phyloP scores from a whole-genome alignment of 768 basidiomycete genomes.

The Boletus edulis region DNA sequence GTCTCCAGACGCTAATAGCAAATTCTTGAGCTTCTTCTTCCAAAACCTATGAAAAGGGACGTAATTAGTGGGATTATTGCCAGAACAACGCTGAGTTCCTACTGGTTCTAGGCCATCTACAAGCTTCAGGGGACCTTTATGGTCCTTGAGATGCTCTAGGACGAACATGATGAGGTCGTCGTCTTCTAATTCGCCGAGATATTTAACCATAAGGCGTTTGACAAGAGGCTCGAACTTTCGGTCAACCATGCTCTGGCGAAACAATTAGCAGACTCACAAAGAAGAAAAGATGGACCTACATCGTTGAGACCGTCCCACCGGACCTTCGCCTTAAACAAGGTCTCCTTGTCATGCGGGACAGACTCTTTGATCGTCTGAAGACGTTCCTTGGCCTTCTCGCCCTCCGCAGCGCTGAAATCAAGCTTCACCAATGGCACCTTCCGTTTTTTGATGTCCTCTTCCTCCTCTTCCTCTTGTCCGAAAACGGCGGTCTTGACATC shows the following conservation, averaged over 20 bases:
- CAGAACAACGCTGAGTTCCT: slow-evolving; percentile 34
- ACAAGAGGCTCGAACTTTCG: slow-evolving; percentile 85
- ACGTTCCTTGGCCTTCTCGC: slow-evolving; percentile 75
- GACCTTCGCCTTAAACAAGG: slow-evolving; percentile 79
- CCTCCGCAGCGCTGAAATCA: slow-evolving; percentile 83
- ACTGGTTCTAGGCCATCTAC: slow-evolving; percentile 91
- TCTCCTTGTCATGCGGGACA: slow-evolving; percentile 76
- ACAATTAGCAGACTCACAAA: slow-evolving; percentile 11
- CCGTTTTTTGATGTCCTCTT: slow-evolving; percentile 73
- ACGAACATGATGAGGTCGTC: slow-evolving; percentile 94
- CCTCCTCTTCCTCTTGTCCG: slow-evolving; percentile 83
- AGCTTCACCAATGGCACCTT: slow-evolving; percentile 87
- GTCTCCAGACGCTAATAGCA: slow-evolving; percentile 80
- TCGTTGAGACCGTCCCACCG: slow-evolving; percentile 91
- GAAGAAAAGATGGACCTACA: slow-evolving; percentile 44
- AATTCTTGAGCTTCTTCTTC: slow-evolving; percentile 89
- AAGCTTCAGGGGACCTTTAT: slow-evolving; percentile 80
- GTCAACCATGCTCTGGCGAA: slow-evolving; percentile 71
- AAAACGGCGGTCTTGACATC: slow-evolving; percentile 64
- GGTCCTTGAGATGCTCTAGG: slow-evolving; percentile 88
- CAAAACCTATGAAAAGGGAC: slow-evolving; percentile 57
- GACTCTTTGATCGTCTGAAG: slow-evolving; percentile 73
- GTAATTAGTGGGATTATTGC: slow-evolving; percentile 1
- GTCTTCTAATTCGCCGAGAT: slow-evolving; percentile 89
- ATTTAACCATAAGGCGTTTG: slow-evolving; percentile 79